Evolutionary conservation across 2,329 filamentous ascomycete species (phyloP).

Genomic region (Paecilomyces formosus): DNA sequence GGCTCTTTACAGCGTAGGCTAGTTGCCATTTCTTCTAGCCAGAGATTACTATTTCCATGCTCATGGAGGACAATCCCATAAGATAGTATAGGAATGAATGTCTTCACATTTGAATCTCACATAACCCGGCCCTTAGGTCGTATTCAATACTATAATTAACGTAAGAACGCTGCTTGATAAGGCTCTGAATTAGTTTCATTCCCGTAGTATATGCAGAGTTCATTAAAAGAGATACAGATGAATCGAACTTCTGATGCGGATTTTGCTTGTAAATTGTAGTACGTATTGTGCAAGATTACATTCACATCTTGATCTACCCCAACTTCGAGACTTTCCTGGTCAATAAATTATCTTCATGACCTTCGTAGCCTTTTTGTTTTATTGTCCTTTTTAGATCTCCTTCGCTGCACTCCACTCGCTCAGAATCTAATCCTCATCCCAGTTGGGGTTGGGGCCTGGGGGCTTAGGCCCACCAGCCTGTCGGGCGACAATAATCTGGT

Average conservation of each 20-base stretch:
- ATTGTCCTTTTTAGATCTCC: background rate
- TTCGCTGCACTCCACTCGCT: background rate
- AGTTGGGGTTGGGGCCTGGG: constrained; percentile 80
- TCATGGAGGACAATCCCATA: too few relatives aligned
- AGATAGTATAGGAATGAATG: too few relatives aligned
- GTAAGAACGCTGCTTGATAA: background rate
- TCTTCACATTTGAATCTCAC: too few relatives aligned
- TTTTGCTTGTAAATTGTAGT: background rate
- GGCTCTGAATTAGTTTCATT: background rate
- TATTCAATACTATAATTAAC: too few relatives aligned
- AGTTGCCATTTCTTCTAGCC: too few relatives aligned
- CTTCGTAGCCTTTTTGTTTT: background rate
- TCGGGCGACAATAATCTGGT: constrained; percentile 97
- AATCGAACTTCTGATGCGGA: background rate
- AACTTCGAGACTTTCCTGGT: background rate
- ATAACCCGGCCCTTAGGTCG: too few relatives aligned
- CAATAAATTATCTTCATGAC: background rate
- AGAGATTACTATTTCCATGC: too few relatives aligned
- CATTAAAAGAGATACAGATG: background rate
- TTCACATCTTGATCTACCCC: background rate
- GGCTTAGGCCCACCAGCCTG: constrained; percentile 97
- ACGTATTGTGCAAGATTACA: background rate
- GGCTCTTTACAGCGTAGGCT: too few relatives aligned
- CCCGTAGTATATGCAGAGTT: background rate
- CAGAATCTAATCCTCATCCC: constrained; percentile 55